Conservation (phyloP, 78 protist genomes). For the Dictyostelium purpureum region DNA sequence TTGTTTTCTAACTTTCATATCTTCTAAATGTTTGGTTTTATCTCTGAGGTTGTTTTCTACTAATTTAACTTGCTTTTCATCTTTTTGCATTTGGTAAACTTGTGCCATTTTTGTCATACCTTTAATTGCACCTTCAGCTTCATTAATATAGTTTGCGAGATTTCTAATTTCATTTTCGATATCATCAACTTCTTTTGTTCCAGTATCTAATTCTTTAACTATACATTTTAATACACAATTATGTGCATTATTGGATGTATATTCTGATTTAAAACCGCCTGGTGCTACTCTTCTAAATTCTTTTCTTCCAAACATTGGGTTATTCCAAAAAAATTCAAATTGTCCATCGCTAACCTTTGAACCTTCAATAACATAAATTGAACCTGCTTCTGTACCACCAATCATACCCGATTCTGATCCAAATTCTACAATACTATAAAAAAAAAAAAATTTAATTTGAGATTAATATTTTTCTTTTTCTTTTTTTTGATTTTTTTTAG, state of each 20-base stretch:
- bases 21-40: slow-evolving; percentile 50
- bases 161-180: slow-evolving; percentile 42
- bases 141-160: slow-evolving; percentile 5
- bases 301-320: slow-evolving; percentile 46
- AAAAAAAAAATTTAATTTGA: background rate
- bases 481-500: background rate
- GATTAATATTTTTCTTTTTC: background rate
- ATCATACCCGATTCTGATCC: slow-evolving; percentile 56
- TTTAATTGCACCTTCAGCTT: slow-evolving; percentile 22
- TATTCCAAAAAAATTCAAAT: slow-evolving; percentile 72
- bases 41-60: slow-evolving; percentile 36
- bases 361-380: slow-evolving; percentile 41
- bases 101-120: slow-evolving; percentile 60
- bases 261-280: slow-evolving; percentile 28
- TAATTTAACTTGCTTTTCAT: slow-evolving; percentile 12
- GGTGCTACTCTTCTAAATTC: slow-evolving; percentile 59
- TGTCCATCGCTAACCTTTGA: background rate
- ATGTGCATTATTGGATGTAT: background rate
- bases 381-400: slow-evolving; percentile 69
- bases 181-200: slow-evolving; percentile 40
- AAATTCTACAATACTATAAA: slow-evolving; percentile 56
- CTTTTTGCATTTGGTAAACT: slow-evolving; percentile 55
- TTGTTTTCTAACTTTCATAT: background rate
- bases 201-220: slow-evolving; percentile 36
- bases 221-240: slow-evolving; percentile 26